These are phyloP conservation scores for Salicornia ramosissima DNA, from an alignment of 148 eudicot species.

Conservation along the genomic window DNA sequence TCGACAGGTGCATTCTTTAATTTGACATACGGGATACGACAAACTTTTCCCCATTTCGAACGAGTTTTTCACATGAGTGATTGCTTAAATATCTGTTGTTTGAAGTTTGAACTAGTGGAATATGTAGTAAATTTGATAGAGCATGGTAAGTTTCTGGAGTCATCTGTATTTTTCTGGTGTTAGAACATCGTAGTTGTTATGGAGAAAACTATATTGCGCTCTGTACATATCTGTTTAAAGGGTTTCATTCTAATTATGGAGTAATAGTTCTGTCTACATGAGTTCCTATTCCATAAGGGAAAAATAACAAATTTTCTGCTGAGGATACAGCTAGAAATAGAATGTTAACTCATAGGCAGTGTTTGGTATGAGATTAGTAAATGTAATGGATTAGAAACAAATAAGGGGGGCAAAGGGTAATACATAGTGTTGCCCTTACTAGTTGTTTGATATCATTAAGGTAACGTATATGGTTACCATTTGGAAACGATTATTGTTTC, in stretches of 20 bases:
- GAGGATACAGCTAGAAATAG: background rate
- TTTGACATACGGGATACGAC: background rate
- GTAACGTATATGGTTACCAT: too few relatives aligned
- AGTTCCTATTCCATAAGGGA: background rate
- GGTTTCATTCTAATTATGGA: background rate
- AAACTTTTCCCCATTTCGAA: background rate
- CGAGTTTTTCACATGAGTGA: background rate
- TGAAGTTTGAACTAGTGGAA: background rate
- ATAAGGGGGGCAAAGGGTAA: too few relatives aligned
- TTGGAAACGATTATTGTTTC: too few relatives aligned
- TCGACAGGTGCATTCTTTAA: slow-evolving; percentile 64
- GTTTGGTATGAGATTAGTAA: too few relatives aligned
- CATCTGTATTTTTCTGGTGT: background rate
- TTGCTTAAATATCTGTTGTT: background rate
- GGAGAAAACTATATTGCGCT: background rate
- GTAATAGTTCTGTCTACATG: background rate
- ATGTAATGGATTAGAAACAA: too few relatives aligned
- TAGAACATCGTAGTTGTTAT: background rate
- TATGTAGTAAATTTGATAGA: background rate
- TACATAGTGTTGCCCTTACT: too few relatives aligned
- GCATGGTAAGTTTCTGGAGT: background rate
- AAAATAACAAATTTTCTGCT: background rate
- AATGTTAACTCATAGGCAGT: background rate
- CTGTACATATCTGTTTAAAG: too few relatives aligned
- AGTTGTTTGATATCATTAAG: too few relatives aligned